Base-by-base conservation (phyloP, 2,329 filamentous ascomycete species). In the Orbilia brochopaga region DNA sequence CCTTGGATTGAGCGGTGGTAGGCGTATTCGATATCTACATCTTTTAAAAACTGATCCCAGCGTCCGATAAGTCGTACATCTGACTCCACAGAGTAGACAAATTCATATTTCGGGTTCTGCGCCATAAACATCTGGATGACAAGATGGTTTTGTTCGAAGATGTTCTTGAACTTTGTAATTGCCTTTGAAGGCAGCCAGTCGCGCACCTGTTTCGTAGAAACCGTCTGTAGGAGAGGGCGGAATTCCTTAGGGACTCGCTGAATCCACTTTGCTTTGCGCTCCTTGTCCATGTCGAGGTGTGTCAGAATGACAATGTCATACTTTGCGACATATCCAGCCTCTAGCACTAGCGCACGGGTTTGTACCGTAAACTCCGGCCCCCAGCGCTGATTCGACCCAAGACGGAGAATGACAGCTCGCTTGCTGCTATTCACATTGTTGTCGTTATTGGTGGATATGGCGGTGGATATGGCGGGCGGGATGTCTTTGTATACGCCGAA, bases 261-360 rank as follows among this genome's bases (percentile, higher is more conserved):
- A 11, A 69, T 17, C 64, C 57, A 69, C 6, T 1, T 35, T 1
- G 24, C 7, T 37, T 56, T 63, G 2, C 17, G 30, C 6, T n/a
- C 17, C 10, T 17, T 13, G 21, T 13, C n/a, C 15, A 63, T 17
- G 27, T 69, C 58, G 15, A 63, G 37, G 30, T 69, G 52, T 8
- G 62, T 55, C 10, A 23, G 58, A 13, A 69, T 69, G n/a, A 69
- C 19, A 8, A 69, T 27, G 15, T 69, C 58, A 8, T 52, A 69
- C 17, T 42, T 46, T 5, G 15, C 58, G 3, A 59, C 52, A 35
- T 69, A 62, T 13, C 65, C 58, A 2, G 65, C 65, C 21, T 69
- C 65, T 21, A 69, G 10, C 13, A 63, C 65, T 2, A 69, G 44
- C n/a, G 65, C 24, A 19, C 46, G 57, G 17, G 58, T 58, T n/a